Evolutionary conservation across 2,329 filamentous ascomycete species (phyloP), one percentile per base, ranked within the genome.

Genomic region (Fusarium oxysporum): DNA sequence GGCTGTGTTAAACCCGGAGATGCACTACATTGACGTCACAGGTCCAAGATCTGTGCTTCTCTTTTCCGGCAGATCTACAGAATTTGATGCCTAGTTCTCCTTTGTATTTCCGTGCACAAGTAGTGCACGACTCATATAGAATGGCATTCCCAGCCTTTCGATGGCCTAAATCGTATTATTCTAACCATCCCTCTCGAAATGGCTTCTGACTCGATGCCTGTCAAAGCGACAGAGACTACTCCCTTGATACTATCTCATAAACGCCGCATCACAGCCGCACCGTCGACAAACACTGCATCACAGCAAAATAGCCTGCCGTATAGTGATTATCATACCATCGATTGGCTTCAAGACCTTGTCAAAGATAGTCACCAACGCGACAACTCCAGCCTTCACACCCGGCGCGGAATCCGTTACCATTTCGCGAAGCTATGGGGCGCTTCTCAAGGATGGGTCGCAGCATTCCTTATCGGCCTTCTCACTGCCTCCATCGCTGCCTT

Each of bases 261-360:
- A 1, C n/a, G 16, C 16, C 0, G 0, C 8, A 19, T 2, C 8
- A 28, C 40, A 0, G 14, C 6, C 1, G 0, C 7, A 2, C 0
- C 21, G 8, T 6, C 23, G 3, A 12, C 4, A 44, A 44, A 6
- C 0, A 10, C 3, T 17, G 3, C 5, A 10, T 1, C 14, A 1
- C 28, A 56, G 19, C 8, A 23, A 1, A 9, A 62, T 0, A 35
- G 9, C 17, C 5, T 13, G 6, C 58, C 57, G 1, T 91, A 91
- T 76, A 90, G 89, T 74, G 86, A 90, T 70, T 91, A 91, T 72
- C 88, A 86, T 12, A 89, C 88, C 3, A 90, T 90, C 64, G 88
- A 91, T 78, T 91, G 88, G 88, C 81, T 91, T 14, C 89, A 89
- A 77, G 88, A 89, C 73, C 78, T 91, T 62, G 86, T 89, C 3